Evolutionary conservation across 1,284 basidiomycete species (phyloP).

Genomic region (Ganoderma boninense): DNA sequence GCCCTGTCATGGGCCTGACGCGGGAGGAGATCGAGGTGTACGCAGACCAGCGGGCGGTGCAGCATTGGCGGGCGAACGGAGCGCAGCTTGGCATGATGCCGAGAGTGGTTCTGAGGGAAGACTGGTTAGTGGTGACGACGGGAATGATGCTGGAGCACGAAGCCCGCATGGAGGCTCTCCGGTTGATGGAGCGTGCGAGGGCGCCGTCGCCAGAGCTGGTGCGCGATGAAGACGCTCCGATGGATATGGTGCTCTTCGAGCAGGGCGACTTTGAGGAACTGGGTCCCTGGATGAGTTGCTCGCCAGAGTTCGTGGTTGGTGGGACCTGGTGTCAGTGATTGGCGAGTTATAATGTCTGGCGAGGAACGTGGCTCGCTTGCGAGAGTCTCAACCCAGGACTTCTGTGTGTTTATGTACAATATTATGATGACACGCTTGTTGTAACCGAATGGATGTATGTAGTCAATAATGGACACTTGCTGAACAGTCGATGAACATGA

Average conservation of each 20-base stretch:
- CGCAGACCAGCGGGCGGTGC: background rate
- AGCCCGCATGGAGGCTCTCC: background rate
- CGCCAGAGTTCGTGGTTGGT: background rate
- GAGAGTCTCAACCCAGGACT: background rate
- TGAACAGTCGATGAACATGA: background rate
- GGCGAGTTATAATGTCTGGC: background rate
- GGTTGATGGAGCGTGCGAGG: background rate
- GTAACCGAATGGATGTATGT: background rate
- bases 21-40: background rate
- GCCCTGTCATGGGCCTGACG: background rate
- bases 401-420: background rate
- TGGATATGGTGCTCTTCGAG: background rate
- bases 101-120: background rate
- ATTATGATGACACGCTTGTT: background rate
- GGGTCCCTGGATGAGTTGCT: constrained; percentile 1
- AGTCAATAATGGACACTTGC: background rate
- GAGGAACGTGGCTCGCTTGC: background rate
- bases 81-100: background rate
- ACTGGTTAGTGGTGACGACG: background rate
- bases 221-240: background rate
- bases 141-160: background rate
- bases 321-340: background rate
- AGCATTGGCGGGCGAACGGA: background rate
- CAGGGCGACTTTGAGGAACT: background rate
- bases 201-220: background rate